Evolutionary conservation across 2,329 filamentous ascomycete species (phyloP), one percentile per base, ranked within the genome.

Genomic region (Monosporascus sp.): DNA sequence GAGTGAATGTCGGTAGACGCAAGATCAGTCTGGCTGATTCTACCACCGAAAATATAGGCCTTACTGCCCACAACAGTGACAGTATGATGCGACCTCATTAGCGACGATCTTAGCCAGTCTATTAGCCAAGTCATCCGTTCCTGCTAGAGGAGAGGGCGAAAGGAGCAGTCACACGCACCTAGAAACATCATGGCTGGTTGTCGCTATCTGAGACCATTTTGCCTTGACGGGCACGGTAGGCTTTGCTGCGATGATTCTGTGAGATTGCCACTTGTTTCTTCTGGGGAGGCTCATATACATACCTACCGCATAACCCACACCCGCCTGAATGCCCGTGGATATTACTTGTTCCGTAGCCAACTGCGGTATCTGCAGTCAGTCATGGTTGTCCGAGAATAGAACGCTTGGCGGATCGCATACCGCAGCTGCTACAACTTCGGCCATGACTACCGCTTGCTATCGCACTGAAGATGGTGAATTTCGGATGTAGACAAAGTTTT

Each of bases 11-110:
- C 73, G 61, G 78, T 78, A 52, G 73, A 71, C 35, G 77, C 78
- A 26, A 80, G 68, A 53, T 69, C 55, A 55, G 71, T 61, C 41
- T 60, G 62, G 44, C 65, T 61, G 1, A 59, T 66, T 60, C 75
- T 71, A 50, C 80, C 80, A 7, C 80, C 79, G 56, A 82, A 82
- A 51, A 83, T 75, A 62, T 81, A 81, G 31, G 78, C 78, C 57
- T 77, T 76, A 50, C 76, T 73, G 54, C 75, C 76, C 57, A 84
- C 70, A 46, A 80, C 67, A 4, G 77, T 79, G 48, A 82, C 60
- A 3, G 77, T 78, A 64, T 84, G 80, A 45, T 75, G 66, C 8
- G 74, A 73, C 51, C 79, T 73, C 7, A 73, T 70, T 11, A 84
- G 70, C 5, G 67, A 68, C 24, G 65, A 61, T 22, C 67, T 71